A percentile compares a stretch with the other conserved stretches of the same genome.
phyloP scores from a whole-genome alignment of 208 protist species.

The Acanthamoeba healyi region DNA sequence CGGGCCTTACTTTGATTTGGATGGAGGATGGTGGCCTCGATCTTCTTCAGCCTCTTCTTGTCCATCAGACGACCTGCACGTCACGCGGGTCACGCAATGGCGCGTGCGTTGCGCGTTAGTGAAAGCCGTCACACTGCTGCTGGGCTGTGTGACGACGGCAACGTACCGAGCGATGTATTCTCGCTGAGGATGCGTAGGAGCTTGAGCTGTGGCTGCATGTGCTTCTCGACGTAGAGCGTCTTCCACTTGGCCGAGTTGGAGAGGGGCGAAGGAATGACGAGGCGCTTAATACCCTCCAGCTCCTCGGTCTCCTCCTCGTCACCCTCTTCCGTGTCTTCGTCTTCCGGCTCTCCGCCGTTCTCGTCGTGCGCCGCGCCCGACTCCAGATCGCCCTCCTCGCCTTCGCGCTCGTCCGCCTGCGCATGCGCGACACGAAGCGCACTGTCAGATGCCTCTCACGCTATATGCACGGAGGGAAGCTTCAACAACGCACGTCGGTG shows the following conservation, averaged over 20 bases:
- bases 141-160: too few relatives aligned
- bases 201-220: conserved; percentile 58
- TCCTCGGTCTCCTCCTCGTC: not conserved
- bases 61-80: conserved; percentile 42
- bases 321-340: not conserved
- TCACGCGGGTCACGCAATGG: not conserved
- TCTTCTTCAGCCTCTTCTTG: conserved; percentile 3
- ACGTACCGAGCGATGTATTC: conserved; percentile 23
- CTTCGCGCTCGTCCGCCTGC: not conserved
- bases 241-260: conserved; percentile 52
- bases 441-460: too few relatives aligned
- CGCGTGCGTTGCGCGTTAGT: too few relatives aligned
- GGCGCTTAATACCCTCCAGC: conserved; percentile 18
- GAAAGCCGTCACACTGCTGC: too few relatives aligned
- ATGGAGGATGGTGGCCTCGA: conserved; percentile 29
- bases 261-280: conserved; percentile 3
- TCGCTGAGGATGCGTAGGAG: conserved; percentile 43
- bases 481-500: too few relatives aligned
- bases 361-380: not conserved
- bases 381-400: not conserved
- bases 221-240: conserved; percentile 10
- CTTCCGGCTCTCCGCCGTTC: not conserved
- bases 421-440: too few relatives aligned
- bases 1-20: not conserved
- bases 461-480: too few relatives aligned